Evolutionary conservation across 1,139 yeast genomes (phyloP).

Genomic region (Eremothecium cymbalariae): DNA sequence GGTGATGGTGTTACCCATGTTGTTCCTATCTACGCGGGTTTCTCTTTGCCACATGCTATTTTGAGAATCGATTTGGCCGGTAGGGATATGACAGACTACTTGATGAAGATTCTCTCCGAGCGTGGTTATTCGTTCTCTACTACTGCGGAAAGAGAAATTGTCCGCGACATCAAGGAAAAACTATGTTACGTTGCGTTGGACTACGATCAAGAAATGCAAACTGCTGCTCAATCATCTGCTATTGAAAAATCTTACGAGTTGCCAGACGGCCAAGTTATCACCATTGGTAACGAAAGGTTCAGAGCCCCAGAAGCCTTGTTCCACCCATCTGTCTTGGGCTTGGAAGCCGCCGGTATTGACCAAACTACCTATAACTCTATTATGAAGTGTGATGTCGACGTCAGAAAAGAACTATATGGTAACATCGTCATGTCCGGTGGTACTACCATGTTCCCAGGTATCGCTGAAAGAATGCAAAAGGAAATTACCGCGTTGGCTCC

Average conservation of each 20-base stretch:
- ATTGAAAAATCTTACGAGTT: slow-evolving; percentile 98
- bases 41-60: slow-evolving; percentile 98
- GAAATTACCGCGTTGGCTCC: slow-evolving; percentile 99
- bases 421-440: slow-evolving; percentile 99
- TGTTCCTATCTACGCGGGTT: slow-evolving; percentile 99
- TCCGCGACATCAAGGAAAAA: slow-evolving; percentile 98
- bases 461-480: slow-evolving; percentile 99
- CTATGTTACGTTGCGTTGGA: slow-evolving; percentile 96
- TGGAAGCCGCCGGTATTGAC: slow-evolving; percentile 99
- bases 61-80: slow-evolving; percentile 99
- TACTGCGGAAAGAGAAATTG: slow-evolving; percentile 99
- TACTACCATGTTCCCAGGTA: slow-evolving; percentile 99
- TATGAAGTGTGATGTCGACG: slow-evolving; percentile 98
- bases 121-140: slow-evolving; percentile 99
- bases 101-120: slow-evolving; percentile 96
- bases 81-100: slow-evolving; percentile 97
- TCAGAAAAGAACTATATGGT: slow-evolving; percentile 97
- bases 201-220: slow-evolving; percentile 97
- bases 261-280: slow-evolving; percentile 99
- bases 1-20: slow-evolving; percentile 99
- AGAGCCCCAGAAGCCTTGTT: slow-evolving; percentile 99
- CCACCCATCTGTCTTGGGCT: slow-evolving; percentile 97
- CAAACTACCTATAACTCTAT: slow-evolving; percentile 99
- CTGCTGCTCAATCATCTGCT: slow-evolving; percentile 96
- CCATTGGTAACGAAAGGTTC: slow-evolving; percentile 99